A percentile compares a stretch with the other conserved stretches of the same genome.
phyloP scores from a whole-genome alignment of 2,329 filamentous ascomycete genomes.

The Colletotrichum sp. region DNA sequence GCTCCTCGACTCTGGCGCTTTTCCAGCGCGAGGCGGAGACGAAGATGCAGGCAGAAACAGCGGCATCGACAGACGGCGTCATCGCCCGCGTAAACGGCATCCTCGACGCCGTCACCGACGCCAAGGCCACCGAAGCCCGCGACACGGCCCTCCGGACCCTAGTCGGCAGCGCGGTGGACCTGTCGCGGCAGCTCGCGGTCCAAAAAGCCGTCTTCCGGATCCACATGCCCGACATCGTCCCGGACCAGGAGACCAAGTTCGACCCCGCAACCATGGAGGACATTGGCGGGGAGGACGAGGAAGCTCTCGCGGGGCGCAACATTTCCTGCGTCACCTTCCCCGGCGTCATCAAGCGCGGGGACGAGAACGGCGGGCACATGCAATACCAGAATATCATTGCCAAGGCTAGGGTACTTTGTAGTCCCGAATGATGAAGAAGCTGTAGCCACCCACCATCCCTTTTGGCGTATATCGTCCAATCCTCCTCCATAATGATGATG shows the following conservation, averaged over 20 bases:
- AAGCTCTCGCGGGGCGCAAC: slow-evolving; percentile 54
- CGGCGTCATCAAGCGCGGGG: slow-evolving; percentile 67
- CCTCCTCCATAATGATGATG: background rate
- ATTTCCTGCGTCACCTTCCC: slow-evolving; percentile 70
- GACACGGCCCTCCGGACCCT: slow-evolving; percentile 60
- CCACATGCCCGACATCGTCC: slow-evolving; percentile 57
- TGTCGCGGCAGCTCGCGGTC: slow-evolving; percentile 60
- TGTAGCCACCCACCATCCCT: background rate
- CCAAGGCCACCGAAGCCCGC: slow-evolving; percentile 41
- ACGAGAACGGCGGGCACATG: slow-evolving; percentile 66
- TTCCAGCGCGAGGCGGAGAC: slow-evolving; percentile 57
- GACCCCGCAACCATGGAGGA: slow-evolving; percentile 69
- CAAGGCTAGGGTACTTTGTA: slow-evolving; percentile 70
- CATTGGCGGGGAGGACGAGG: slow-evolving; percentile 66
- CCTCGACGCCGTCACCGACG: slow-evolving; percentile 54
- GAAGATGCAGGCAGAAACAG: slow-evolving; percentile 52
- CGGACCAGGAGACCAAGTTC: slow-evolving; percentile 61
- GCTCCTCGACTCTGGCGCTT: slow-evolving; percentile 66
- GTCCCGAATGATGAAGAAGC: slow-evolving; percentile 41
- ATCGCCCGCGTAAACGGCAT: slow-evolving; percentile 53
- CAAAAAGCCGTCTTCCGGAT: slow-evolving; percentile 65
- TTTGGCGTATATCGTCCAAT: background rate
- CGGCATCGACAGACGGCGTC: slow-evolving; percentile 44
- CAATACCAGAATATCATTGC: slow-evolving; percentile 68
- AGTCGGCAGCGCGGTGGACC: slow-evolving; percentile 57